Percentiles rank a stretch among this genome's conserved stretches.
phyloP scores from a whole-genome alignment of 306 rosid genomes.

The Prosopis cineraria region DNA sequence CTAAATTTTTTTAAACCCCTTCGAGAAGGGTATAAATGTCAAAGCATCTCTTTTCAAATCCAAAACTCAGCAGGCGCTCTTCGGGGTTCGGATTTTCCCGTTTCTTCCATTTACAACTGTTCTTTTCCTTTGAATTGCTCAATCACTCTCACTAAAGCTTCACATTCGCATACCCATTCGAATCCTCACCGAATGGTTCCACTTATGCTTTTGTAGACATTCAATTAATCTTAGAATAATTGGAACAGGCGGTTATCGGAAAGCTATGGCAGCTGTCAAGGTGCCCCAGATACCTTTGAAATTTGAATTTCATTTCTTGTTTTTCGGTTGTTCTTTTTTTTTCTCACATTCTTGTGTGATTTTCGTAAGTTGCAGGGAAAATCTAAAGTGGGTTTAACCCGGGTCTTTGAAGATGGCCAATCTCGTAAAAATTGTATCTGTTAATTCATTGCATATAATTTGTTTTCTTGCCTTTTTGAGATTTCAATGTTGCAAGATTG shows the following conservation, averaged over 20 bases:
- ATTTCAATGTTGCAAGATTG: not conserved
- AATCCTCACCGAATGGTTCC: constrained; percentile 36
- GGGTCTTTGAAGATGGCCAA: constrained; percentile 40
- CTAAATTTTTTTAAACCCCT: not conserved
- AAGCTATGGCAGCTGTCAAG: constrained; percentile 39
- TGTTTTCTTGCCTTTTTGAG: not conserved
- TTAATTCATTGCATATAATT: not conserved
- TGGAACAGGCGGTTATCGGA: not conserved
- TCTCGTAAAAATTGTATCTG: constrained; percentile 44
- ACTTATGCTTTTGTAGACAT: not conserved
- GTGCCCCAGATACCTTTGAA: constrained; percentile 19
- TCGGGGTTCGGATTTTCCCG: constrained; percentile 9
- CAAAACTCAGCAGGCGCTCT: constrained; percentile 3
- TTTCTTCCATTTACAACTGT: constrained; percentile 13
- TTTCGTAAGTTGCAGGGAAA: constrained; percentile 47
- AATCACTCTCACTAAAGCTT: not conserved
- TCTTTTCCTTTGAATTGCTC: not conserved
- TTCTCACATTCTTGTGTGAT: not conserved
- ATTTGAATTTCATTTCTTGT: not conserved
- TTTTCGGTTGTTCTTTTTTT: not conserved
- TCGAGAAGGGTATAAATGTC: constrained; percentile 26
- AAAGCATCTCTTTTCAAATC: constrained; percentile 21
- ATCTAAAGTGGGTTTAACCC: constrained; percentile 38
- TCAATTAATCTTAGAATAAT: constrained; percentile 10
- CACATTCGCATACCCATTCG: not conserved